Evolutionary conservation across 768 basidiomycete species (phyloP).

Genomic region (Suillus clintonianus): DNA sequence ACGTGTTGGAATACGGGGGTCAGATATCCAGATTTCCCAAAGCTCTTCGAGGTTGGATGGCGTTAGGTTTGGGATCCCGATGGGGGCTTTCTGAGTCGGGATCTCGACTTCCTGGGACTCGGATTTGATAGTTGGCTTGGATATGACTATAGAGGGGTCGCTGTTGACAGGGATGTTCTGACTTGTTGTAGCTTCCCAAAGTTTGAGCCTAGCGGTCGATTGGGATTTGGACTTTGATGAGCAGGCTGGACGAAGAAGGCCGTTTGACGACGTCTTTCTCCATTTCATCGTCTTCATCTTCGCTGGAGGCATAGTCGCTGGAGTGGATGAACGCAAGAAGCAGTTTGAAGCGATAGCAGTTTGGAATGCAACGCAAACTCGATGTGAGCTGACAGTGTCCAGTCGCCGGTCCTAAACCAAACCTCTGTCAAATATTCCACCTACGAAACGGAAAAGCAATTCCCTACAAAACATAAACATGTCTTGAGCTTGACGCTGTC

Average conservation of each 20-base stretch:
- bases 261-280: background rate
- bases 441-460: too few species aligned
- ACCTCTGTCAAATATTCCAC: too few species aligned
- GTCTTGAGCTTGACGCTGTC: too few species aligned
- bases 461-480: too few species aligned
- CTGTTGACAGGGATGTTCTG: background rate
- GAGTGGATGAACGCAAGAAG: too few species aligned
- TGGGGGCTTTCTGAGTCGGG: background rate
- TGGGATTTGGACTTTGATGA: background rate
- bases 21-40: slow-evolving; percentile 28
- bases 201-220: background rate
- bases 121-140: background rate
- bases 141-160: background rate
- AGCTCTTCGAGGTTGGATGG: slow-evolving; percentile 24
- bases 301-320: background rate
- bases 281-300: background rate
- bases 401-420: too few species aligned
- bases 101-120: background rate
- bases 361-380: too few species aligned
- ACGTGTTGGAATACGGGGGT: slow-evolving; percentile 28
- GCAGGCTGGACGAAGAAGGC: background rate
- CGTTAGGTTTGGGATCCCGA: background rate
- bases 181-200: background rate
- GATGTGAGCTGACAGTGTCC: too few species aligned
- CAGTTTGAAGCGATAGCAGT: too few species aligned